Conservation (phyloP, 2,329 filamentous ascomycete genomes). For the Curvularia eragrostidis region DNA sequence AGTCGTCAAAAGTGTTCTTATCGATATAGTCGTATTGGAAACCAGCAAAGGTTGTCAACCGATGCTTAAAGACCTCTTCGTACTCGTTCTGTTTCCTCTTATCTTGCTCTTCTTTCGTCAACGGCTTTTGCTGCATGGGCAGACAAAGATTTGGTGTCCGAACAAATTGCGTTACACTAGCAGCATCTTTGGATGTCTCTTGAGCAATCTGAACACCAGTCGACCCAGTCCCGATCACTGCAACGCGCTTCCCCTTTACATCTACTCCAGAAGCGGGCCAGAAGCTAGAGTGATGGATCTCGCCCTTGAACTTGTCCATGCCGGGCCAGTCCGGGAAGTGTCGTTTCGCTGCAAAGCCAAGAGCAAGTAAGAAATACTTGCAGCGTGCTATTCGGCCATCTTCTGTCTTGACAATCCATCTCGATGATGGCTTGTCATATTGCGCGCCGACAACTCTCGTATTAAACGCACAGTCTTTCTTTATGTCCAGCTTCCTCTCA, state of each 20-base stretch:
- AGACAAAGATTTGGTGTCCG: constrained; percentile 71
- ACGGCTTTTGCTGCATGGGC: constrained; percentile 62
- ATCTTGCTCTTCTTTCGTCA: constrained; percentile 61
- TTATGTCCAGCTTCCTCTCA: constrained; percentile 62
- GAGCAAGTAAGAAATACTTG: constrained; percentile 61
- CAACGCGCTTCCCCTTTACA: constrained; percentile 64
- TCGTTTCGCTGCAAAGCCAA: constrained; percentile 66
- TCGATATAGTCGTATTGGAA: constrained; percentile 65
- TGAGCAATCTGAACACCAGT: constrained; percentile 70
- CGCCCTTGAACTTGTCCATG: constrained; percentile 65
- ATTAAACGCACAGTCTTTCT: constrained; percentile 65
- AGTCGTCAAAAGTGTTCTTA: constrained; percentile 60
- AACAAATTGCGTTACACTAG: constrained; percentile 66
- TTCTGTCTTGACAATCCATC: constrained; percentile 60
- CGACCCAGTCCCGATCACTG: constrained; percentile 69
- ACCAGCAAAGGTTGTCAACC: constrained; percentile 63
- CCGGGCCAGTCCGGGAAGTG: constrained; percentile 67
- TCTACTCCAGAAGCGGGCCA: constrained; percentile 66
- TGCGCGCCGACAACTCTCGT: constrained; percentile 61
- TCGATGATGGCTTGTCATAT: constrained; percentile 57
- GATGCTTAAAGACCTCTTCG: constrained; percentile 58
- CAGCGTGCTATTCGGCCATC: constrained; percentile 60
- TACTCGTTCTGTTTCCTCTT: constrained; percentile 49
- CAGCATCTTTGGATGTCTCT: constrained; percentile 62
- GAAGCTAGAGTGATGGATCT: constrained; percentile 65